phyloP scores from a whole-genome alignment of 305 asterid genomes.

The Fraxinus nigra region DNA sequence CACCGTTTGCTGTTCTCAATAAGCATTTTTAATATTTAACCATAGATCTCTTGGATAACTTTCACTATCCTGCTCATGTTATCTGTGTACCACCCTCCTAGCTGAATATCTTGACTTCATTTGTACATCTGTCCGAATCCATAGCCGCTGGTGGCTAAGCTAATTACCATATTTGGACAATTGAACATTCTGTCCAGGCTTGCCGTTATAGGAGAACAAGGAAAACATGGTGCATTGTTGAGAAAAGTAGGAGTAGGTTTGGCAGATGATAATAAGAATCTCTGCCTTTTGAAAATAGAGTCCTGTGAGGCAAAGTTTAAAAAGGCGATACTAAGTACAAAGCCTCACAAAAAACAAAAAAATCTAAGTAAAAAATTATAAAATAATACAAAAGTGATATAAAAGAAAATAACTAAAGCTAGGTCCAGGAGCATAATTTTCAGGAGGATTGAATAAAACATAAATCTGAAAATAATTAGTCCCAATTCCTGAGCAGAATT shows the following conservation, averaged over 20 bases:
- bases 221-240: neutral
- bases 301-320: neutral
- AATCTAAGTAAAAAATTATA: neutral
- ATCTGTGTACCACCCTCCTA: neutral
- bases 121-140: neutral
- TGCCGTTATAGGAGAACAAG: neutral
- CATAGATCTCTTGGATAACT: neutral
- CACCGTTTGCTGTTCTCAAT: neutral
- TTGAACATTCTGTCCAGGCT: neutral
- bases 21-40: neutral
- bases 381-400: too few species aligned
- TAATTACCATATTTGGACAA: neutral
- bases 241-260: neutral
- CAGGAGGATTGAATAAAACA: too few species aligned
- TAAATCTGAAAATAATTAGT: too few species aligned
- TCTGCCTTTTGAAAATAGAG: neutral
- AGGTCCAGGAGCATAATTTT: too few species aligned
- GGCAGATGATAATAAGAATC: neutral
- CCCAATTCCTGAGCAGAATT: too few species aligned
- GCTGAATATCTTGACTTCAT: neutral
- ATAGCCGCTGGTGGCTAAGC: neutral
- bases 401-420: too few species aligned
- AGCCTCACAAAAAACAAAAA: too few species aligned
- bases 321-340: neutral
- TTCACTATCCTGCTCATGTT: neutral